Evolutionary conservation across 148 eudicot species (phyloP), one percentile per base, ranked within the genome.

Genomic region (Dianthus caryophyllus): DNA sequence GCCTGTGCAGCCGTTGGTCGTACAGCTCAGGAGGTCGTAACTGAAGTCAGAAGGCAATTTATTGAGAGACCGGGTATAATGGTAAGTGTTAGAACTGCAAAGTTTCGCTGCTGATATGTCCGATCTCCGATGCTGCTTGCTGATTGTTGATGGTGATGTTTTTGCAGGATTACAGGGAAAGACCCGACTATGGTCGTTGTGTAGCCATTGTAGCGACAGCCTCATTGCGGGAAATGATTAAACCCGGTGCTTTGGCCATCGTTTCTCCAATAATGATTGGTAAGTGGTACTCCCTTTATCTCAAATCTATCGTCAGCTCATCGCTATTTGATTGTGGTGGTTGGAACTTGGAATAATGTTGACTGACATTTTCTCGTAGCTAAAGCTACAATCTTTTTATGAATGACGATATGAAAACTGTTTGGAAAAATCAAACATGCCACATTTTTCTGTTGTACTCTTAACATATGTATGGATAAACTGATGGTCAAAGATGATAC

Each of bases 1-100:
- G 99, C 99, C 27, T 94, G 99, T 78, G 31, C 99, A 74, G 97
- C 99, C 31, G 99, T 90, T 74, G 99, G 99, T 14, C 88, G 99
- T 71, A 90, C 92, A 73, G 97, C 99, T 68, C 99, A 94, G 71
- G 99, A 94, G 81, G 99, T 94, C 68, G 99, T 94, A 39, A 94
- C 88, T 58, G 99, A 94, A 86, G 99, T 94, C 22, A 84, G 99
- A 80, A 88, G 99, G 64, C 99, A 94, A 76, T 94, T 94, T 70
- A 86, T 86, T 61, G 99, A 94, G 84, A 86, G 98, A 79, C 99
- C 99, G 30, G 97, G 99, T 54, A 94, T 94, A 66, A 94, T 94
- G 99, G 99, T 90, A 64, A 67, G 81, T 78, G 16, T 41, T 29
- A 67, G 36, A 51, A 61, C 54, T 36, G 24, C n/a, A 21, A 57